Evolutionary conservation across 176 grass and related monocot species (phyloP).

Genomic region (Phoenix dactylifera): DNA sequence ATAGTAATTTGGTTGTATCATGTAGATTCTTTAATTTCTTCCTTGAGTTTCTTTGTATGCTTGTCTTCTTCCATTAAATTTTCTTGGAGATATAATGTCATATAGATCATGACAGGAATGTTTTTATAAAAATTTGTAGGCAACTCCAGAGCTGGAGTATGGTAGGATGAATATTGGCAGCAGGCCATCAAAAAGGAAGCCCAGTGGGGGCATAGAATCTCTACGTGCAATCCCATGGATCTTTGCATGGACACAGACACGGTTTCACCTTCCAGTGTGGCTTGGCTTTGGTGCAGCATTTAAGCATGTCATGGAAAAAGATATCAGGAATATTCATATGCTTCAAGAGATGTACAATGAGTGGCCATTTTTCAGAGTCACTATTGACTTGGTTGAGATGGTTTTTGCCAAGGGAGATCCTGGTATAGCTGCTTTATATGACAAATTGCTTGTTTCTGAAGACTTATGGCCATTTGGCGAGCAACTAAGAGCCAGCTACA

Average conservation of each 20-base stretch:
- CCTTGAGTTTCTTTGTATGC: too few species aligned
- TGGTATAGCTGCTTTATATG: constrained; percentile 83
- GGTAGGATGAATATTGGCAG: constrained; percentile 96
- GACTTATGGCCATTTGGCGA: constrained; percentile 67
- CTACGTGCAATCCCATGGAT: constrained; percentile 96
- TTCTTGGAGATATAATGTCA: too few species aligned
- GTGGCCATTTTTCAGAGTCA: constrained; percentile 96
- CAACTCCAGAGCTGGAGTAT: constrained; percentile 83
- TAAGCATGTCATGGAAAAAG: constrained; percentile 63
- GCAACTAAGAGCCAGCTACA: constrained; percentile 57
- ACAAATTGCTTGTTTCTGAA: constrained; percentile 75
- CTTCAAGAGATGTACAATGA: constrained; percentile 82
- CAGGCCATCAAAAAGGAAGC: constrained; percentile 78
- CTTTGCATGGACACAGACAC: constrained; percentile 91
- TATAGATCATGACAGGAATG: too few species aligned
- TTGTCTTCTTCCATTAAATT: too few species aligned
- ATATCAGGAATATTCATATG: constrained; percentile 57
- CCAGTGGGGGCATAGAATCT: constrained; percentile 80
- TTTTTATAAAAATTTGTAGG: constrained; percentile 23
- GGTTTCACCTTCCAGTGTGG: constrained; percentile 91
- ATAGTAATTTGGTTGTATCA: too few species aligned
- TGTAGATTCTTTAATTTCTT: too few species aligned
- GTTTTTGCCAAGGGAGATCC: constrained; percentile 95
- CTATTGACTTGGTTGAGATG: constrained; percentile 94
- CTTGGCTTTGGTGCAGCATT: constrained; percentile 91